Evolutionary conservation across 768 basidiomycete species (phyloP), one percentile per base, ranked within the genome.

Genomic region (Phaffia australis): DNA sequence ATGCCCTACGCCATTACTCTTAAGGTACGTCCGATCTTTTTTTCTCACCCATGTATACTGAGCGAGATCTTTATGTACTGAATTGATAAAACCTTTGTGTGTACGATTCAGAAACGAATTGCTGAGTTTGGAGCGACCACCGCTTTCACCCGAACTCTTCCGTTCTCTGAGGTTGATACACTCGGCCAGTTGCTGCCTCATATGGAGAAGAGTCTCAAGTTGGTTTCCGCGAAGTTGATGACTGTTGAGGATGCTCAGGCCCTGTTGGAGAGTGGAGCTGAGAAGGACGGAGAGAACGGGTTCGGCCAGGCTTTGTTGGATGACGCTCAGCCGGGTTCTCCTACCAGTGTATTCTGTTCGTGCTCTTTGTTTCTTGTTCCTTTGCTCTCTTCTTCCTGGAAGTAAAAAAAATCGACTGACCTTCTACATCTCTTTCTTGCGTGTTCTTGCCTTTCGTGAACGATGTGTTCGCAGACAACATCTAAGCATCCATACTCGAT

Each of bases 1-100:
- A 98, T 97, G 94, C 93, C 93, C 7, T 97, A 94, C 78, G 83
- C 92, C 56, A 88, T 94, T 67, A 78, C 81, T 35, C 88, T 97
- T 85, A 93, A 95, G 85, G 94, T 92, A 61, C 48, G 80, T 73
- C 48, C 23, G 6, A 19, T 50, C 16, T 30, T 23, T 25, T 16
- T 21, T 50, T 21, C 3, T 47, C 35, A 25, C 15, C 11, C 35
- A n/a, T 42, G 35, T 4, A 42, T 42, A 5, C 35, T 42, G 35
- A 42, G 35, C 11, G 35, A 42, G 4, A 11, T 42, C 11, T 42
- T 42, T 42, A 42, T 42, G 35, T 42, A 11, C 35, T 42, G 11
- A 42, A 42, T 42, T 42, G 42, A 15, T 21, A 47, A 15, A 4
- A 48, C 35, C 3, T 14, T 48, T 29, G 69, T 9, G 18, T n/a